Evolutionary conservation across 2,329 filamentous ascomycete species (phyloP).

Genomic region (Exophiala calicioides): DNA sequence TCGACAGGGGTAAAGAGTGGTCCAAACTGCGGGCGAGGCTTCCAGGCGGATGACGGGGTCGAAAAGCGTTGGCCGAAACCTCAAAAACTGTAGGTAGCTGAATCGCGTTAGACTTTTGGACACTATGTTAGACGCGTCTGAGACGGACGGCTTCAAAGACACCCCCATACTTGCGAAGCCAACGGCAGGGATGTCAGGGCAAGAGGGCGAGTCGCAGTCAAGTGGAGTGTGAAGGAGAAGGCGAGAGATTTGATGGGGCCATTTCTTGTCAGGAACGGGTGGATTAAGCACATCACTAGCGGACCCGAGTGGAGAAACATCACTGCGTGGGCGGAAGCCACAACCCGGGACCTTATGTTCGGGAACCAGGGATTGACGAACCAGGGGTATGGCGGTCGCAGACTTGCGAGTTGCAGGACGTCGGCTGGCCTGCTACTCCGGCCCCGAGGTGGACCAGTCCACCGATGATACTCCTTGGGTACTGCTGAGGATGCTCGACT

Average conservation of each 20-base stretch:
- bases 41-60: slow-evolving; percentile 17
- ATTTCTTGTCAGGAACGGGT: slow-evolving; percentile 24
- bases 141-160: slow-evolving; percentile 19
- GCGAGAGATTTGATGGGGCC: slow-evolving; percentile 28
- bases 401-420: slow-evolving; percentile 7
- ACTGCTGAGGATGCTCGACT: no score
- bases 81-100: slow-evolving; percentile 10
- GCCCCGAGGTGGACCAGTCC: slow-evolving; percentile 17
- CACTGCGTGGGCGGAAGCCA: slow-evolving; percentile 27
- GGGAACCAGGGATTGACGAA: slow-evolving; percentile 19
- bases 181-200: slow-evolving; percentile 17
- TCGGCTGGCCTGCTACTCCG: slow-evolving; percentile 20
- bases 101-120: slow-evolving; percentile 14
- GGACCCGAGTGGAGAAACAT: slow-evolving; percentile 12
- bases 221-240: slow-evolving; percentile 27
- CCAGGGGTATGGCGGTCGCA: slow-evolving; percentile 15
- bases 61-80: slow-evolving; percentile 10
- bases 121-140: slow-evolving; percentile 28
- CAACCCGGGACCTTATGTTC: slow-evolving; percentile 22
- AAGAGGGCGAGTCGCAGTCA: slow-evolving; percentile 12
- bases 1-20: slow-evolving; percentile 19
- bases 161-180: slow-evolving; percentile 21
- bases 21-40: slow-evolving; percentile 26
- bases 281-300: slow-evolving; percentile 8
- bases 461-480: no score